These are phyloP conservation scores for Sclerotinia spermophila DNA, from an alignment of 2,329 filamentous ascomycete genomes.

Conservation along the genomic window DNA sequence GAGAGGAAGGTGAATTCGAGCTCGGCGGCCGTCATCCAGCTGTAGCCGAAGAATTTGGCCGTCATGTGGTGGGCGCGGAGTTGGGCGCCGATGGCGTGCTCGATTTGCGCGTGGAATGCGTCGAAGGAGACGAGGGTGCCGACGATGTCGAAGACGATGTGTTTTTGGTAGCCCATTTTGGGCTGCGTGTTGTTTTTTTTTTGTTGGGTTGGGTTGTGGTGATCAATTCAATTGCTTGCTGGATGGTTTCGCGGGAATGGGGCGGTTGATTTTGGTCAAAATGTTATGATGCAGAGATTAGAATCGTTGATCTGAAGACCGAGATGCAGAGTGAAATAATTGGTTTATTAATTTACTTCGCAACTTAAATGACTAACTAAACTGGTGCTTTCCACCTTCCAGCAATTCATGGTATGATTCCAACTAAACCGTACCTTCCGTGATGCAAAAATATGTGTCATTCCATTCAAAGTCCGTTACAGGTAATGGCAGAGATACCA, in stretches of 20 bases:
- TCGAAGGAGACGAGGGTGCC: slow-evolving; percentile 48
- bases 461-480: neutral
- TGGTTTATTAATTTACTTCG: neutral
- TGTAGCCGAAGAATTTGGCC: slow-evolving; percentile 43
- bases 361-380: neutral
- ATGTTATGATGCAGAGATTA: neutral
- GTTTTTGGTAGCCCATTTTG: slow-evolving; percentile 34
- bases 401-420: neutral
- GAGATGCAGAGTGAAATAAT: neutral
- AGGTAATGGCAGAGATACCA: neutral
- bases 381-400: too few relatives aligned
- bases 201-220: neutral
- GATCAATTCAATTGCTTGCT: neutral
- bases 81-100: slow-evolving; percentile 42
- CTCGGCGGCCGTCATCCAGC: slow-evolving; percentile 46
- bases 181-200: too few relatives aligned
- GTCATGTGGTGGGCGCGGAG: slow-evolving; percentile 42
- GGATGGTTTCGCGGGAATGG: accelerated
- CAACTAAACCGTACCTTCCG: neutral
- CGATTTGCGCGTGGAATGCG: slow-evolving; percentile 42
- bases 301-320: neutral
- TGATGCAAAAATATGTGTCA: neutral
- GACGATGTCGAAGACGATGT: slow-evolving; percentile 50
- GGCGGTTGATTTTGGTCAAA: neutral
- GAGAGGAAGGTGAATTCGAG: slow-evolving; percentile 49